phyloP scores from a whole-genome alignment of 148 eudicot genomes.

The Amaranthus palmeri region DNA sequence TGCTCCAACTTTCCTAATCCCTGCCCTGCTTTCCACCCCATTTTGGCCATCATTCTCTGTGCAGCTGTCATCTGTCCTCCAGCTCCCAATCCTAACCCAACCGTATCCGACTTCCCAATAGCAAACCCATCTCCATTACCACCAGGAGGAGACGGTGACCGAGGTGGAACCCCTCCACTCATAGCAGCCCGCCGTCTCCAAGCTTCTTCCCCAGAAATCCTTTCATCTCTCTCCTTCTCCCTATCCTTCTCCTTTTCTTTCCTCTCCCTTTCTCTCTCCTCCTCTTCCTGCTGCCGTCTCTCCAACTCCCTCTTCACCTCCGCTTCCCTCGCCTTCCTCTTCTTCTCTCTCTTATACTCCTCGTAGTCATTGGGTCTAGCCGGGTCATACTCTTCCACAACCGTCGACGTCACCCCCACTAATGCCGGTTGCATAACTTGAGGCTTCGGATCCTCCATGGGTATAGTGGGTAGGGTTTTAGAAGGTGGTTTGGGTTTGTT shows the following conservation, averaged over 20 bases:
- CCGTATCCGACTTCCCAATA: constrained; percentile 81
- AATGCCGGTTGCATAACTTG: constrained; percentile 41
- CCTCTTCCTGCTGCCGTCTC: constrained; percentile 29
- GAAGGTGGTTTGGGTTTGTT: constrained; percentile 30
- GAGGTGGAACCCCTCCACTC: constrained; percentile 23
- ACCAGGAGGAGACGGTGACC: constrained; percentile 48
- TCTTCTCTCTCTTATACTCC: constrained; percentile 70
- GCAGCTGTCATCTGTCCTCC: constrained; percentile 98
- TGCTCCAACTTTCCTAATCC: constrained; percentile 92
- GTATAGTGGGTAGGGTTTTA: constrained; percentile 12
- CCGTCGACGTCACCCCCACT: constrained; percentile 61
- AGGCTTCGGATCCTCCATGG: constrained; percentile 4
- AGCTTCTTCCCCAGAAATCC: constrained; percentile 85
- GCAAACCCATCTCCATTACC: constrained; percentile 50
- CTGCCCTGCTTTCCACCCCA: constrained; percentile 98
- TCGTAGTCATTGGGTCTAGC: constrained; percentile 86
- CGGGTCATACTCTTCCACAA: constrained; percentile 82
- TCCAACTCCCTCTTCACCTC: constrained; percentile 43
- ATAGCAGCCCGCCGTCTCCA: constrained; percentile 75
- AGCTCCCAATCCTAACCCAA: constrained; percentile 83
- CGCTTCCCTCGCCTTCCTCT: constrained; percentile 52
- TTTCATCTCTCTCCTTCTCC: constrained; percentile 4
- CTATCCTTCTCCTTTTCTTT: constrained; percentile 27
- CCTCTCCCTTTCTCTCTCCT: constrained; percentile 34
- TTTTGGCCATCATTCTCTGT: constrained; percentile 97